These are phyloP conservation scores for Magnusiomyces paraingens DNA, from an alignment of 1,139 yeast species.

Conservation along the genomic window DNA sequence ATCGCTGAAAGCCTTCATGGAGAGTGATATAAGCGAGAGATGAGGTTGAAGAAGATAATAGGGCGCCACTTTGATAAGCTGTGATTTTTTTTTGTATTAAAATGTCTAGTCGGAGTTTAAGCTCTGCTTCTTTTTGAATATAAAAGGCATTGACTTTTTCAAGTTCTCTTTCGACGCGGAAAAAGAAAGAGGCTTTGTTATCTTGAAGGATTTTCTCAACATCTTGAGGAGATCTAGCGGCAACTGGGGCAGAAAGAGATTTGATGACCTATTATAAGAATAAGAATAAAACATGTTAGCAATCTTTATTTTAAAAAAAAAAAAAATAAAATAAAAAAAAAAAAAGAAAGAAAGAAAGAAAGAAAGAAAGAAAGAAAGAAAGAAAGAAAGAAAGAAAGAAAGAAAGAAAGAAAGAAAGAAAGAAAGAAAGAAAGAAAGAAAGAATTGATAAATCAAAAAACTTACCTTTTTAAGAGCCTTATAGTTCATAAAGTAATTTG, in stretches of 20 bases:
- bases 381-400: background rate
- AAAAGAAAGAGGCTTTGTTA: conserved; percentile 89
- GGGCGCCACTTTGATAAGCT: conserved; percentile 42
- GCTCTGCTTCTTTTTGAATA: conserved; percentile 81
- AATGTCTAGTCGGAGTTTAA: conserved; percentile 67
- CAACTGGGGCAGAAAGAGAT: conserved; percentile 31
- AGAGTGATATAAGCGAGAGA: conserved; percentile 58
- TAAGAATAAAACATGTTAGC: background rate
- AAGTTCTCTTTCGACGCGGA: conserved; percentile 84
- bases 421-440: background rate
- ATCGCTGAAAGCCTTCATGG: conserved; percentile 83
- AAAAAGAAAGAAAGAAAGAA: background rate
- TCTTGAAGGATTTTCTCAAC: conserved; percentile 66
- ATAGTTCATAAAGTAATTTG: conserved; percentile 89
- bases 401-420: too few species aligned
- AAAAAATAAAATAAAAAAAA: background rate
- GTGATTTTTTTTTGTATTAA: conserved; percentile 66
- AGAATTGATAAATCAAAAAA: conserved; percentile 20
- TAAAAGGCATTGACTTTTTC: conserved; percentile 91
- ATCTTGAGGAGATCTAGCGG: conserved; percentile 23
- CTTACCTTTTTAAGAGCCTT: conserved; percentile 71
- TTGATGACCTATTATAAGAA: conserved; percentile 34
- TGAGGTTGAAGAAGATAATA: conserved; percentile 33
- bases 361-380: too few species aligned
- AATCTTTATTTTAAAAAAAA: too few species aligned